Base-by-base conservation (phyloP, 208 protist species). In the Borovskyia barvae region DNA sequence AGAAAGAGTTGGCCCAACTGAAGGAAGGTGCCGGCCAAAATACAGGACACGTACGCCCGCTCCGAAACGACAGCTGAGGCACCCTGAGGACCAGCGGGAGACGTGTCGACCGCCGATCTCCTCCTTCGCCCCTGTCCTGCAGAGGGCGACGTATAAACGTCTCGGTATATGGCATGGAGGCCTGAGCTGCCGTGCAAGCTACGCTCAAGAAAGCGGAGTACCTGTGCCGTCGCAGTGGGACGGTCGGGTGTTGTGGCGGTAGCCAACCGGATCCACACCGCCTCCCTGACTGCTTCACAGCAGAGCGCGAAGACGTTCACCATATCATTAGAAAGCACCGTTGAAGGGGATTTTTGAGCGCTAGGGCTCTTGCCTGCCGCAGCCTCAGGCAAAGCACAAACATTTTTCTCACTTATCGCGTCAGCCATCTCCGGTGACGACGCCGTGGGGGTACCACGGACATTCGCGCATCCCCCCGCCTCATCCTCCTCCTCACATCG, bases 291-390 rank as follows among this genome's bases (percentile, higher is more conserved):
- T 7, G 61, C 56, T 3, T 49, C 50, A 24, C 72, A 78, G 46
- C 63, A 72, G 29, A 78, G 6, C n/a, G 57, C 55, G 40, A 78
- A 70, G n/a, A 43, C 39, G 32, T 78, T 66, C 20, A 66, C 11
- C 41, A 53, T 7, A 12, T 48, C 30, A 26, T n/a, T 17, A n/a
- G 37, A 24, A n/a, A n/a, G n/a, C n/a, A n/a, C n/a, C n/a, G n/a
- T n/a, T n/a, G n/a, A n/a, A n/a, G n/a, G n/a, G n/a, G n/a, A n/a
- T n/a, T n/a, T n/a, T n/a, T n/a, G n/a, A n/a, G n/a, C n/a, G n/a
- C n/a, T n/a, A n/a, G n/a, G n/a, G n/a, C n/a, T n/a, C n/a, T n/a
- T n/a, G n/a, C n/a, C n/a, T n/a, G n/a, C n/a, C n/a, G n/a, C n/a
- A n/a, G n/a, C n/a, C n/a, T n/a, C n/a, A n/a, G n/a, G n/a, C n/a